Percentiles rank a stretch among this genome's conserved stretches.
These are phyloP conservation scores for Guyanaporus albipodus DNA, from an alignment of 768 basidiomycete genomes.

Conservation along the genomic window DNA sequence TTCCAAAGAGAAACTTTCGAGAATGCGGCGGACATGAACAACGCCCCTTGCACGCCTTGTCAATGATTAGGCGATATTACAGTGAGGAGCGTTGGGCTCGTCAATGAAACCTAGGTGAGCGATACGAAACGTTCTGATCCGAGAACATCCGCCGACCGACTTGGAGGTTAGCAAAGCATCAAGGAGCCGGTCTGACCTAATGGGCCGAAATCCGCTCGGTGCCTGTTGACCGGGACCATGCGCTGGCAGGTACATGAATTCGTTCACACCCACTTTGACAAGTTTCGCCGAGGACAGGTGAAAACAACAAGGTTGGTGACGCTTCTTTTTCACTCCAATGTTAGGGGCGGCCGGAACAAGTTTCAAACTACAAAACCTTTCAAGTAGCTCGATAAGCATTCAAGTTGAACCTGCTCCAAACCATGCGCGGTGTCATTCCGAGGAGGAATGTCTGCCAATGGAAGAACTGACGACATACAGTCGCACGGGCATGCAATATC, in stretches of 20 bases:
- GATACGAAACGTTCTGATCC: constrained; percentile 12
- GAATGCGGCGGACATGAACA: constrained; percentile 29
- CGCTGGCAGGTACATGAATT: constrained; percentile 3
- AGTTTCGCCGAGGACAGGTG: constrained; percentile 10
- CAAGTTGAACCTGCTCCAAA: background rate
- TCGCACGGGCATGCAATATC: background rate
- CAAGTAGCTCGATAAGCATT: background rate
- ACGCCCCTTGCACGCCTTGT: constrained; percentile 17
- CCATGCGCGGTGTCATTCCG: background rate
- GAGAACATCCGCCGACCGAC: constrained; percentile 10
- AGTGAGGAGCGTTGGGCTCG: constrained; percentile 14
- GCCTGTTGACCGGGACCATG: background rate
- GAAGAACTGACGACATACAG: background rate
- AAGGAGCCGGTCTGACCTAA: constrained; percentile 1
- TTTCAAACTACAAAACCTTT: background rate
- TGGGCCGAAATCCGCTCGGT: background rate
- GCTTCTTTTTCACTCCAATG: constrained; percentile 1
- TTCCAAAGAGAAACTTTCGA: constrained; percentile 23
- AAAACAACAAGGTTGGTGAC: constrained; percentile 3
- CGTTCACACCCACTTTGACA: constrained; percentile 2
- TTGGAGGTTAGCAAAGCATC: background rate
- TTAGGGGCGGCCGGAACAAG: constrained; percentile 17
- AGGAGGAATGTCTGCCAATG: background rate
- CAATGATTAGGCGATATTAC: constrained; percentile 26
- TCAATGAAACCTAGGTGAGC: constrained; percentile 8